Base-by-base conservation (phyloP, 139 green algal species). In the Pseudopediastrum boryanum region DNA sequence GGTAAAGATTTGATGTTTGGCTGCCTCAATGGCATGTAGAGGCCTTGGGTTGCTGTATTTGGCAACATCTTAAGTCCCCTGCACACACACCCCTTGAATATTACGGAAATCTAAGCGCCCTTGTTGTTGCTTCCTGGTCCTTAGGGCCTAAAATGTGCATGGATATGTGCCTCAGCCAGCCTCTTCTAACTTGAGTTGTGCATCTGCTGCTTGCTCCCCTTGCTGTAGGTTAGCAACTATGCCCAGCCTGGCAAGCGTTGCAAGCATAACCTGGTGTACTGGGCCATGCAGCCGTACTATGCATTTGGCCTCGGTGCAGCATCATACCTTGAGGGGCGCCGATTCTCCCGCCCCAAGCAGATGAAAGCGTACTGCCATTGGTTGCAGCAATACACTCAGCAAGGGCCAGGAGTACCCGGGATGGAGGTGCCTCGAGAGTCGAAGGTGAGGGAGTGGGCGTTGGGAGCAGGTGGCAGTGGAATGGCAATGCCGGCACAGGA, bases 221-320 rank as follows among this genome's bases (percentile, higher is more conserved):
- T 16, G 35, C 61, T 77, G 43, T 71, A 89, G 84, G 73, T 98
- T 25, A 95, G 87, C 84, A 98, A 95, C 85, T 98, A 95, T 76
- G 93, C 95, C 25, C 67, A 80, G 77, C 85, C 88, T 1, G 93
- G 92, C 21, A 86, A 94, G 76, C 81, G 83, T 41, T 95, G 89
- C 77, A n/a, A 44, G 0, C 96, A 99, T 86, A 99, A 99, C 86
- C 78, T 89, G 71, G 87, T 91, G 1, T 99, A 99, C 83, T 99
- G 96, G 96, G 44, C 23, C 10, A 78, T 78, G 36, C 19, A 19
- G 31, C 84, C 86, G 0, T 99, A 91, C 79, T 92, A 96, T 81
- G 96, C 79, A 12, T 98, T 98, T 82, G 96, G 96, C 48, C 44
- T 98, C 29, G 94, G 96, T 0, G 91, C 93, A 2, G 87, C 95